Percentiles rank a stretch among this genome's conserved stretches.
Evolutionary conservation across 495 filamentous ascomycete genomes (phyloP).

Genomic region (Daldinia decipiens): DNA sequence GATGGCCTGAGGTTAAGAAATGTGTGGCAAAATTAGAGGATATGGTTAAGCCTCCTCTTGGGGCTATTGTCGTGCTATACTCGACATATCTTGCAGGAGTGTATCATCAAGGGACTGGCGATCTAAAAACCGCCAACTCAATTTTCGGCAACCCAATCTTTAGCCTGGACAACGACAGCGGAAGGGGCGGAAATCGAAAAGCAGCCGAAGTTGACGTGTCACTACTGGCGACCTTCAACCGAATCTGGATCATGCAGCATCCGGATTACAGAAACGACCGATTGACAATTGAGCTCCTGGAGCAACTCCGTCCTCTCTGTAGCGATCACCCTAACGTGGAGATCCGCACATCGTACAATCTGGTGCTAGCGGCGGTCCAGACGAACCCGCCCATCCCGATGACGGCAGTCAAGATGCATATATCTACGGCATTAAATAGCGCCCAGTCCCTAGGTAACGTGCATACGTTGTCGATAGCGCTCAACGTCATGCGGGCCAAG

Average conservation of each 20-base stretch:
- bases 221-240: conserved; percentile 83
- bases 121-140: conserved; percentile 70
- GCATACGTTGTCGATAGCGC: conserved; percentile 81
- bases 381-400: conserved; percentile 66
- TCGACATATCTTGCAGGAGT: conserved; percentile 77
- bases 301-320: conserved; percentile 74
- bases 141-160: conserved; percentile 72
- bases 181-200: conserved; percentile 48
- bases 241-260: conserved; percentile 81
- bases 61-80: conserved; percentile 52
- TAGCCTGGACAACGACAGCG: conserved; percentile 56
- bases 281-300: conserved; percentile 65
- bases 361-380: conserved; percentile 76
- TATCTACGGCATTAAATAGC: conserved; percentile 67
- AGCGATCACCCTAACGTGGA: conserved; percentile 73
- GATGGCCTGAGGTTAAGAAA: conserved; percentile 58
- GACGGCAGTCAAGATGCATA: conserved; percentile 77
- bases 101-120: conserved; percentile 81
- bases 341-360: conserved; percentile 78
- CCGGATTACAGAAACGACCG: conserved; percentile 61
- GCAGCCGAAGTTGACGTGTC: conserved; percentile 75
- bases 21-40: conserved; percentile 53
- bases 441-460: conserved; percentile 69
- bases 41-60: conserved; percentile 47
- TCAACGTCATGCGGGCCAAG: conserved; percentile 84